Conservation (phyloP, 305 asterid genomes). For the Fraxinus floribunda region DNA sequence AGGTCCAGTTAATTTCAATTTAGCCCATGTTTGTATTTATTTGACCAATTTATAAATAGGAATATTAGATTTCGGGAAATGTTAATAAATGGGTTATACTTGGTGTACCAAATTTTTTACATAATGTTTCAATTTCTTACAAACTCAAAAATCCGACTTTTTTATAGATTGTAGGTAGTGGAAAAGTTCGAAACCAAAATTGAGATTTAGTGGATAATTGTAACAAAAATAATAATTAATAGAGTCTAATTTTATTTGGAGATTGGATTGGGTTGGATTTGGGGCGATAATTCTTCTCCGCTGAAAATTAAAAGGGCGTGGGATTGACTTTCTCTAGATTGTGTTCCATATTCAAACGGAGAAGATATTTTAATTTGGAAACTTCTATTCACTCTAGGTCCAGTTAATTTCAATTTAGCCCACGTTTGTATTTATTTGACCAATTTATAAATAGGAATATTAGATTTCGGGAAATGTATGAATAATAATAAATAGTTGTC, state of each 20-base stretch:
- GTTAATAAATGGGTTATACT: too few species aligned
- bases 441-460: too few species aligned
- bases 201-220: neutral
- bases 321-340: conserved; percentile 25
- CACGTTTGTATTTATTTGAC: neutral
- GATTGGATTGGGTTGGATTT: conserved; percentile 26
- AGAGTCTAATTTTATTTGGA: neutral
- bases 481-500: too few species aligned
- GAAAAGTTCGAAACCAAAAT: neutral
- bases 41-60: neutral
- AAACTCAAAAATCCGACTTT: neutral
- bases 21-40: neutral
- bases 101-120: too few species aligned
- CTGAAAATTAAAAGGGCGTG: conserved; percentile 25
- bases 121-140: too few species aligned
- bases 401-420: neutral
- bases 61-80: too few species aligned
- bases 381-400: neutral
- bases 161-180: neutral
- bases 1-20: neutral
- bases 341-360: conserved; percentile 27
- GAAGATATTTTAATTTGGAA: conserved; percentile 20
- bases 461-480: too few species aligned
- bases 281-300: conserved; percentile 32
- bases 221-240: neutral